Percentiles rank a stretch among this genome's conserved stretches.
These are phyloP conservation scores for Vaccinium macrocarpon DNA, from an alignment of 148 eudicot species.

Conservation along the genomic window DNA sequence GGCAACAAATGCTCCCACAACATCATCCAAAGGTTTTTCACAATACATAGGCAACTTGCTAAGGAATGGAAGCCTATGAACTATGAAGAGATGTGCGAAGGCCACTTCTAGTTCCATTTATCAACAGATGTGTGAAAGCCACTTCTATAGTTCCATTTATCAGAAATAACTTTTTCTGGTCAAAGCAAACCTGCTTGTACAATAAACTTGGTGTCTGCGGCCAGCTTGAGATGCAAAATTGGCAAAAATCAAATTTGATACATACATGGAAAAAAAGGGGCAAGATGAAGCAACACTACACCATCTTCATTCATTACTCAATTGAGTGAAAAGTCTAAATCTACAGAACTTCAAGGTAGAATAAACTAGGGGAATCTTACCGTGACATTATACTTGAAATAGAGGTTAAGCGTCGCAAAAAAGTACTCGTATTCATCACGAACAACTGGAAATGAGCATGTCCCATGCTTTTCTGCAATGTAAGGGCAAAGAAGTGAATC, in stretches of 20 bases:
- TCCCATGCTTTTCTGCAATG: constrained; percentile 89
- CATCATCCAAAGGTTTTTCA: neutral
- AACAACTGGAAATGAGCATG: constrained; percentile 67
- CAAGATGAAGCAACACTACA: neutral
- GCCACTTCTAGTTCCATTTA: too few relatives aligned
- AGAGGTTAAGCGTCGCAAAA: constrained; percentile 60
- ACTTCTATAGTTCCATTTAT: neutral
- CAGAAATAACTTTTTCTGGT: neutral
- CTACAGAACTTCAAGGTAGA: neutral
- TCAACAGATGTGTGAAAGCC: too few relatives aligned
- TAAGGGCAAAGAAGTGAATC: constrained; percentile 17
- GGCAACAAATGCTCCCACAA: neutral
- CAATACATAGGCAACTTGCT: neutral
- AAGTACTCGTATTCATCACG: constrained; percentile 71
- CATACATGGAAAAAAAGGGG: neutral
- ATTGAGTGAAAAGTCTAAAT: neutral
- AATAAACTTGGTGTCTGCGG: neutral
- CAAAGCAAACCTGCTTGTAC: neutral
- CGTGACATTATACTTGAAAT: constrained; percentile 88
- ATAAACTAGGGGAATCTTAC: constrained; percentile 38
- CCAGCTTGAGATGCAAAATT: constrained; percentile 5
- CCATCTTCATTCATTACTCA: neutral
- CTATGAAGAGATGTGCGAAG: neutral
- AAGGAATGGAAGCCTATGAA: neutral
- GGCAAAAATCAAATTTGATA: neutral